phyloP scores from a whole-genome alignment of 2,329 filamentous ascomycete genomes.

The Pseudocercospora eumusae region DNA sequence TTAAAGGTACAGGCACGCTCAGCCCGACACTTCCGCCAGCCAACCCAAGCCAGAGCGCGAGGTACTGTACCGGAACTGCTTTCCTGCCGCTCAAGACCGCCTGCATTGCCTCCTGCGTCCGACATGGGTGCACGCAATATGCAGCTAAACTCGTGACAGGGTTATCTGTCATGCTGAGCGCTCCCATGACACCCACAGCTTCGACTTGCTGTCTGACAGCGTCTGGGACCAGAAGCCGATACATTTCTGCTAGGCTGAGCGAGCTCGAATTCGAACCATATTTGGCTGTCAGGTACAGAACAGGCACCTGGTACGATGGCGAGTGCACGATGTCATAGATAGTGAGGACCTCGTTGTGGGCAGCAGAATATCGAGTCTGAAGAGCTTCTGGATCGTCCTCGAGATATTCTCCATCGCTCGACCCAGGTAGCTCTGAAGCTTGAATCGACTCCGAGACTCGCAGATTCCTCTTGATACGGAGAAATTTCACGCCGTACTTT shows the following conservation, averaged over 20 bases:
- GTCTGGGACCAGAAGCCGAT: constrained; percentile 42
- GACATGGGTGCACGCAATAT: constrained; percentile 93
- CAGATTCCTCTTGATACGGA: constrained; percentile 2
- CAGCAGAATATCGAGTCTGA: background rate
- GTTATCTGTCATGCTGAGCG: constrained; percentile 61
- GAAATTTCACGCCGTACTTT: background rate
- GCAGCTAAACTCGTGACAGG: constrained; percentile 74
- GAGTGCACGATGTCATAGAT: constrained; percentile 49
- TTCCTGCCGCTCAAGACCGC: constrained; percentile 43
- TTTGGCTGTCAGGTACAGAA: constrained; percentile 45
- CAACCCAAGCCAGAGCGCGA: constrained; percentile 86
- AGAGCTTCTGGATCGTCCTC: constrained; percentile 15
- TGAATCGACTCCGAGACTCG: background rate
- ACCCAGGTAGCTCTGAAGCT: background rate
- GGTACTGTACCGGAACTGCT: constrained; percentile 63
- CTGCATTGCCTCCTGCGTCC: constrained; percentile 78
- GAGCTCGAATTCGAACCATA: constrained; percentile 16
- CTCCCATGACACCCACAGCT: constrained; percentile 40
- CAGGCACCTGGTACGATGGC: constrained; percentile 48
- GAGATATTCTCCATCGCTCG: background rate
- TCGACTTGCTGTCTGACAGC: constrained; percentile 39
- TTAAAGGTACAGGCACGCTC: constrained; percentile 39
- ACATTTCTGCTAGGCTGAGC: constrained; percentile 36
- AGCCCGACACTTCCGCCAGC: constrained; percentile 79
- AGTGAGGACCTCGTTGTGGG: background rate